Percentiles rank a stretch among this genome's conserved stretches.
These are phyloP conservation scores for Emmonsiellopsis sp. DNA, from an alignment of 2,329 filamentous ascomycete species.

Conservation along the genomic window DNA sequence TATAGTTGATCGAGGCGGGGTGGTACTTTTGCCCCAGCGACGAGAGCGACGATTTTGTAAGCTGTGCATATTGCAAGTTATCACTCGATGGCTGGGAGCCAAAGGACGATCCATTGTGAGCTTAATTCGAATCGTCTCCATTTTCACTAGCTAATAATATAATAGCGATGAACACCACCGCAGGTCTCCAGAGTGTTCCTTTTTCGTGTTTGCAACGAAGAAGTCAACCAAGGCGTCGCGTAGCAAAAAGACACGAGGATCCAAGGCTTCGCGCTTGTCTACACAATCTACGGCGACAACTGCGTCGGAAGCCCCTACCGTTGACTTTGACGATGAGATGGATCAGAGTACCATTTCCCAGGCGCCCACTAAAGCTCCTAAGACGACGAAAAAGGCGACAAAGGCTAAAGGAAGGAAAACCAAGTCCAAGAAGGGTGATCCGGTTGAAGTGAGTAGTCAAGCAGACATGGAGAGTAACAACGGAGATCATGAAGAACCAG, in stretches of 20 bases:
- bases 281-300: conserved; percentile 39
- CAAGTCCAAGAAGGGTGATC: conserved; percentile 30
- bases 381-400: conserved; percentile 38
- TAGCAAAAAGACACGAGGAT: conserved; percentile 48
- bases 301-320: conserved; percentile 34
- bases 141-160: conserved; percentile 13
- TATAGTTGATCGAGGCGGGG: conserved; percentile 74
- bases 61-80: conserved; percentile 81
- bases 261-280: conserved; percentile 60
- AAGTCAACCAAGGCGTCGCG: conserved; percentile 48
- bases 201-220: conserved; percentile 60
- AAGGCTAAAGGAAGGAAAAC: conserved; percentile 26
- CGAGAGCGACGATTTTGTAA: conserved; percentile 80
- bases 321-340: conserved; percentile 43
- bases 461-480: conserved; percentile 22
- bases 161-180: conserved; percentile 73
- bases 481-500: conserved; percentile 18
- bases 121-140: conserved; percentile 16
- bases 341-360: conserved; percentile 47
- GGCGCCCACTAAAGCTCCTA: conserved; percentile 43
- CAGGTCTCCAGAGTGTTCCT: conserved; percentile 68
- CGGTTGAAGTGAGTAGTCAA: conserved; percentile 34
- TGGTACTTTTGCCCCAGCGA: conserved; percentile 86
- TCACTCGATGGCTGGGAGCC: conserved; percentile 92
- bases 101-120: conserved; percentile 76